phyloP scores from a whole-genome alignment of 2,329 filamentous ascomycete genomes.

The Sclerotinia minor region DNA sequence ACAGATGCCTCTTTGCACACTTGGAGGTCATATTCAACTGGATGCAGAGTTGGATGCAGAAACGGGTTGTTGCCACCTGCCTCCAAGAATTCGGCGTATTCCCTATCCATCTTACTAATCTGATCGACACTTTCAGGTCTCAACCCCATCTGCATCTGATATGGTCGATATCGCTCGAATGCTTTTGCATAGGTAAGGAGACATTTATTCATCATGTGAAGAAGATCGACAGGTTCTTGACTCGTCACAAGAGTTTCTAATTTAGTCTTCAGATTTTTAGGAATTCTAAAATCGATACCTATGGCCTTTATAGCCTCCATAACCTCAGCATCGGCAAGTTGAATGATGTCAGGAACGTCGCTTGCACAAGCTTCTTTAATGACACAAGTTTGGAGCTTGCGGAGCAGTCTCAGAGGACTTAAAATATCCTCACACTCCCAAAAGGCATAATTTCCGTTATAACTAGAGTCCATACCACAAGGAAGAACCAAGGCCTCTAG shows the following conservation, averaged over 20 bases:
- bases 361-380: background rate
- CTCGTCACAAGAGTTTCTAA: background rate
- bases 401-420: conserved; percentile 6
- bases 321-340: background rate
- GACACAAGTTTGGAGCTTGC: background rate
- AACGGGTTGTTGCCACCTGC: conserved; percentile 2
- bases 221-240: background rate
- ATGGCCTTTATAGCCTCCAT: background rate
- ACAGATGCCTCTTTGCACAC: background rate
- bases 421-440: background rate
- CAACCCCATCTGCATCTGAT: conserved; percentile 23
- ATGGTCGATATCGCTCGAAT: conserved; percentile 22
- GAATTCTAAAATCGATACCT: background rate
- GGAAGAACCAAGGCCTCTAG: conserved; percentile 8
- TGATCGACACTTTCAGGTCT: conserved; percentile 8
- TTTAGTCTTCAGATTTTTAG: background rate
- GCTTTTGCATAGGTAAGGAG: conserved; percentile 22
- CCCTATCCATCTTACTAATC: background rate
- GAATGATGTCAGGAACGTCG: conserved; percentile 15
- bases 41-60: conserved; percentile 8
- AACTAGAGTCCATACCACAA: background rate
- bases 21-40: conserved; percentile 20
- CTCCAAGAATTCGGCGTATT: background rate
- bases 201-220: conserved; percentile 17
- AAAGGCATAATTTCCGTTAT: background rate